Evolutionary conservation across 306 rosid genomes (phyloP).

Genomic region (Gynostemma pentaphyllum): DNA sequence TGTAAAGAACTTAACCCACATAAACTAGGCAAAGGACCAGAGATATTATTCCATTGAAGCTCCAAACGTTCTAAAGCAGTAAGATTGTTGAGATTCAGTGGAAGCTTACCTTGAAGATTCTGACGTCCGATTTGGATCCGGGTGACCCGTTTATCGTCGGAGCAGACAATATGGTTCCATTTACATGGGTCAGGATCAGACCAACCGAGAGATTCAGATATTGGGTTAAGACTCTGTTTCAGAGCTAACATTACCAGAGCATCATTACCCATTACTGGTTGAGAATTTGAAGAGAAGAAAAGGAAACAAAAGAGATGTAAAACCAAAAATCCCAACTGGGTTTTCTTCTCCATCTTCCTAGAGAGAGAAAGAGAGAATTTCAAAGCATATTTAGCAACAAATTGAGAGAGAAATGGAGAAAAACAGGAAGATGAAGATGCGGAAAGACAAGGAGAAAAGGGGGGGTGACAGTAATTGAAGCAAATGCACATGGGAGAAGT

Average conservation of each 20-base stretch:
- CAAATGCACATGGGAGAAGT: slow-evolving; percentile 6
- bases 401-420: background rate
- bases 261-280: slow-evolving; percentile 30
- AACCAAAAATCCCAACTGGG: slow-evolving; percentile 14
- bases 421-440: background rate
- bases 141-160: slow-evolving; percentile 35
- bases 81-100: slow-evolving; percentile 31
- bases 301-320: slow-evolving; percentile 19
- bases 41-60: slow-evolving; percentile 67
- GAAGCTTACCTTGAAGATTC: slow-evolving; percentile 53
- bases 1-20: slow-evolving; percentile 35
- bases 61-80: slow-evolving; percentile 47
- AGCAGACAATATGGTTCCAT: slow-evolving; percentile 53
- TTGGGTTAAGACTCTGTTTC: slow-evolving; percentile 29
- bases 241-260: slow-evolving; percentile 46
- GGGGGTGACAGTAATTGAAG: slow-evolving; percentile 2
- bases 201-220: slow-evolving; percentile 41
- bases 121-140: slow-evolving; percentile 27
- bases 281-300: slow-evolving; percentile 24
- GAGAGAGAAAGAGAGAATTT: background rate
- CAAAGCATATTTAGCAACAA: background rate
- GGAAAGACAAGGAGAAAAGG: background rate
- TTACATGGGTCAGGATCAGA: slow-evolving; percentile 39
- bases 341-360: slow-evolving; percentile 17
- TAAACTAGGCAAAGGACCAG: slow-evolving; percentile 62